Evolutionary conservation across 306 rosid species (phyloP), one percentile per base, ranked within the genome.

Genomic region (Cicer cuneatum): DNA sequence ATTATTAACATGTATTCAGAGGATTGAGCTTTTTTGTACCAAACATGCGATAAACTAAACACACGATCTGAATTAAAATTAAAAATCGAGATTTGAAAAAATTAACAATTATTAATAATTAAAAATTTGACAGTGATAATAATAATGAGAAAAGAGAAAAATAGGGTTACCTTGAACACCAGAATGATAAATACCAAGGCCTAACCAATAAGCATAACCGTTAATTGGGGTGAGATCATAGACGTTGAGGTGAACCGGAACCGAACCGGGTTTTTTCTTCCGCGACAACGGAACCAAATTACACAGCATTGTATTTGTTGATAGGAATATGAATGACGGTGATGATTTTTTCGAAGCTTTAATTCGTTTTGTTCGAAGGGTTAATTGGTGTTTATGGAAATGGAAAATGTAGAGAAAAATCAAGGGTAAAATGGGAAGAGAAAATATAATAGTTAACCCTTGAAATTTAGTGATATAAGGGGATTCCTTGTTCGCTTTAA

Each of bases 141-240:
- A 66, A 43, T 24, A 37, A 46, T 69, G 3, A n/a, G 72, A 7
- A 11, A 0, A n/a, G 43, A 7, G 1, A 21, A 67, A 56, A 21
- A 0, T 49, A 5, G 29, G n/a, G 58, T 48, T 76, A 94, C 99
- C 97, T 89, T 94, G 90, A 15, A 94, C 94, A 21, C 98, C 98
- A 12, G 98, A 94, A 88, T 94, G 98, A 66, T 89, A 94, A 77
- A 91, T 89, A 4, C 98, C 97, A 38, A 94, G 98, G 72, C 98
- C 98, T 24, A 94, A 58, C 98, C 98, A 94, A 75, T 91, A 94
- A 5, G 98, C 94, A 49, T 91, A 94, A 10, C 96, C 97, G 81
- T 94, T 94, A 58, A 94, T 90, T 24, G 97, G 90, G 57, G 98
- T 91, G 7, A 94, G 91, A 83, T 94, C 98, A 82, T 94, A 94